phyloP scores from a whole-genome alignment of 768 basidiomycete species.

The Rhodotorula sphaerocarpa region DNA sequence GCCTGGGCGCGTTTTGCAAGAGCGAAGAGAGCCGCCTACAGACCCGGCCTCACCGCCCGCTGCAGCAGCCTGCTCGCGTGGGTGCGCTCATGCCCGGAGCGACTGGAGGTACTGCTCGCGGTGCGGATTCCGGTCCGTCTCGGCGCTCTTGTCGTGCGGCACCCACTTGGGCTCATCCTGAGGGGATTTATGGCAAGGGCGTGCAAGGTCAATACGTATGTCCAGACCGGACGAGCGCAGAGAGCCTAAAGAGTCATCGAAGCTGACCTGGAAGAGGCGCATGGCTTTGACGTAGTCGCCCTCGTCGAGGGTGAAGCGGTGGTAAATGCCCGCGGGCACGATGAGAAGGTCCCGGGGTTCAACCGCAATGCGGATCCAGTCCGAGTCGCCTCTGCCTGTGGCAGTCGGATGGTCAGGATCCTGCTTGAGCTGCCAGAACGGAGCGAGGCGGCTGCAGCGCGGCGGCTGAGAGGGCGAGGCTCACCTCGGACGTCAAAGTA shows the following conservation, averaged over 20 bases:
- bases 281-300: slow-evolving; percentile 64
- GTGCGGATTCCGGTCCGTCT: slow-evolving; percentile 59
- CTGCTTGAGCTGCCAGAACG: too few relatives aligned
- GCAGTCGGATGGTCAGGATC: not conserved
- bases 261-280: slow-evolving; percentile 68
- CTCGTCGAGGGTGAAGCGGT: slow-evolving; percentile 84
- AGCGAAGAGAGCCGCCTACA: too few relatives aligned
- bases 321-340: slow-evolving; percentile 83
- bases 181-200: not conserved
- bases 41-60: too few relatives aligned
- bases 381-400: slow-evolving; percentile 57
- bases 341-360: slow-evolving; percentile 74
- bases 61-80: too few relatives aligned
- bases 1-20: too few relatives aligned
- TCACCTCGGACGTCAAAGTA: slow-evolving; percentile 84
- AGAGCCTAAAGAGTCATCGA: not conserved
- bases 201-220: too few relatives aligned
- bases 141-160: slow-evolving; percentile 57
- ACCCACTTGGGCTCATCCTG: slow-evolving; percentile 90
- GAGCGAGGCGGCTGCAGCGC: not conserved
- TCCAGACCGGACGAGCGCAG: too few relatives aligned
- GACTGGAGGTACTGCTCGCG: slow-evolving; percentile 52
- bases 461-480: not conserved
- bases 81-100: slow-evolving; percentile 7
- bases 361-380: slow-evolving; percentile 74